Conservation (phyloP, 1,139 yeast species). For the Pichia sp. region DNA sequence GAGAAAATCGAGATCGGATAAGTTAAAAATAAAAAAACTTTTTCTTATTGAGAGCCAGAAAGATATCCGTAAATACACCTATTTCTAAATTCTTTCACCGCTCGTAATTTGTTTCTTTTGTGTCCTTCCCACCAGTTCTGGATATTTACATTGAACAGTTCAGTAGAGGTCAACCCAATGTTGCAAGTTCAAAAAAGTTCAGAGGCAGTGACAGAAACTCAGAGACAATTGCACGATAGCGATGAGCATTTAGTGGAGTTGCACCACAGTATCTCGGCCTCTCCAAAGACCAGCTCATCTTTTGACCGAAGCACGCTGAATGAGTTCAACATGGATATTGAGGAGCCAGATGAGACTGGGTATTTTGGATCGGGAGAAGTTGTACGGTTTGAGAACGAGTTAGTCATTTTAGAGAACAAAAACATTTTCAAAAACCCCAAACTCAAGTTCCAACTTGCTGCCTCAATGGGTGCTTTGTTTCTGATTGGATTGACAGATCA, state of each 20-base stretch:
- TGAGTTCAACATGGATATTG: constrained; percentile 9
- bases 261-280: neutral
- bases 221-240: constrained; percentile 1
- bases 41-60: neutral
- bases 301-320: neutral
- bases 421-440: constrained; percentile 31
- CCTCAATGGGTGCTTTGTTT: constrained; percentile 38
- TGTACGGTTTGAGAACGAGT: constrained; percentile 20
- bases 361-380: neutral
- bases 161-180: neutral
- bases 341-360: neutral
- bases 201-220: neutral
- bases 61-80: neutral
- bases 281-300: constrained; percentile 5
- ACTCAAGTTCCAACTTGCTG: constrained; percentile 42
- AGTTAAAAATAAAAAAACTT: neutral
- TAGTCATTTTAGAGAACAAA: constrained; percentile 34
- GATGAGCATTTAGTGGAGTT: constrained; percentile 1
- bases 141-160: neutral
- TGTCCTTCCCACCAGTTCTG: neutral
- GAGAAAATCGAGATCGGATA: neutral
- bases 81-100: neutral
- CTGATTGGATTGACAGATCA: constrained; percentile 56
- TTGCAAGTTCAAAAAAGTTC: neutral
- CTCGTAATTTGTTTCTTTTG: neutral